A percentile compares a stretch with the other conserved stretches of the same genome.
These are phyloP conservation scores for Eucalyptus coolabah DNA, from an alignment of 345 rosid species.

Conservation along the genomic window DNA sequence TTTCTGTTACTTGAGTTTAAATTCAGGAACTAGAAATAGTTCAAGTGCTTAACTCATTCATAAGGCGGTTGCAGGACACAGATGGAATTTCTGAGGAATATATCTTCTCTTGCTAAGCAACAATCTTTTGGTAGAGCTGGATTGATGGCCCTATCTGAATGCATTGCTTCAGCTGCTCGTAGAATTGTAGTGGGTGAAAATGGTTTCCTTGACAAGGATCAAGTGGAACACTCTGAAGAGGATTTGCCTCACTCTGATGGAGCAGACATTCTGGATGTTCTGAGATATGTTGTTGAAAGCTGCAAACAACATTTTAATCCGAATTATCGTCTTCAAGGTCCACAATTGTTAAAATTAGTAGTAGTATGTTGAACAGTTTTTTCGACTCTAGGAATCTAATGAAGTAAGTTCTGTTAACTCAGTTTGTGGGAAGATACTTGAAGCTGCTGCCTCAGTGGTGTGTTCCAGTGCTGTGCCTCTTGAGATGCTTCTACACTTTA, in stretches of 20 bases:
- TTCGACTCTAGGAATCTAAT: not conserved
- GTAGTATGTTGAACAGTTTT: not conserved
- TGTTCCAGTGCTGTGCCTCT: slow-evolving; percentile 43
- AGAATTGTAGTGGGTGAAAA: slow-evolving; percentile 15
- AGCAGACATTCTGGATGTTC: slow-evolving; percentile 42
- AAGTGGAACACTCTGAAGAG: slow-evolving; percentile 10
- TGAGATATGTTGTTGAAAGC: slow-evolving; percentile 76
- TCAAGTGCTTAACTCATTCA: not conserved
- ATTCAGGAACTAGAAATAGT: not conserved
- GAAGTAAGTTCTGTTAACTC: not conserved
- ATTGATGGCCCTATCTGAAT: slow-evolving; percentile 71
- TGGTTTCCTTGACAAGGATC: slow-evolving; percentile 5
- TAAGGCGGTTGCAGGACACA: slow-evolving; percentile 27
- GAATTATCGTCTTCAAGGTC: slow-evolving; percentile 83
- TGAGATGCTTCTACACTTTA: slow-evolving; percentile 57
- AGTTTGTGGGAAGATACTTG: slow-evolving; percentile 60
- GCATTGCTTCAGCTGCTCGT: slow-evolving; percentile 58
- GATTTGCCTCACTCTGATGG: slow-evolving; percentile 10
- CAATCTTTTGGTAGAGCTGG: slow-evolving; percentile 86
- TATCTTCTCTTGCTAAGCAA: slow-evolving; percentile 64
- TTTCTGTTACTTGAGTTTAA: not conserved
- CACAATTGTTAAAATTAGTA: not conserved
- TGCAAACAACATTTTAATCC: slow-evolving; percentile 96
- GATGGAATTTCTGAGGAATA: slow-evolving; percentile 36
- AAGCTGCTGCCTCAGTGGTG: slow-evolving; percentile 53